Percentiles rank a stretch among this genome's conserved stretches.
phyloP scores from a whole-genome alignment of 2,329 filamentous ascomycete genomes.

The Daldinia eschscholtzii region DNA sequence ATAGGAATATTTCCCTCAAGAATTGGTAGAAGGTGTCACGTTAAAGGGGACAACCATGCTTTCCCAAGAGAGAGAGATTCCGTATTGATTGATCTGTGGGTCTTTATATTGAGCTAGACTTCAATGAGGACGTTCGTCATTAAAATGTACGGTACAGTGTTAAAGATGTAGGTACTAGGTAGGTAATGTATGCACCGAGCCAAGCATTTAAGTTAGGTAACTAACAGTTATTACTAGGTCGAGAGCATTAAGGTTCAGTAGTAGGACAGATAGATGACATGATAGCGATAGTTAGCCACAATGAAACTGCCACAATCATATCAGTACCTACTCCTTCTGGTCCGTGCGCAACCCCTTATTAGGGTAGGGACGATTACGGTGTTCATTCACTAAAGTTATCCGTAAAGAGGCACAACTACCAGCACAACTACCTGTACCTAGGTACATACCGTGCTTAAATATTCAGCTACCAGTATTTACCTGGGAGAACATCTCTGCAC shows the following conservation, averaged over 20 bases:
- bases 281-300: slow-evolving; percentile 38
- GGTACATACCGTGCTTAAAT: no score
- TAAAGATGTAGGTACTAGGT: slow-evolving; percentile 4
- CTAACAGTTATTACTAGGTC: background rate
- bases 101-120: slow-evolving; percentile 30
- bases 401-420: background rate
- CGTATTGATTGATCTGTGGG: slow-evolving; percentile 28
- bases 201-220: slow-evolving; percentile 16
- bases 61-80: slow-evolving; percentile 28
- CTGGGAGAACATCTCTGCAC: background rate
- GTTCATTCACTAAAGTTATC: background rate
- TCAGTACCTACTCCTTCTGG: slow-evolving; percentile 6
- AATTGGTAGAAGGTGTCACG: slow-evolving; percentile 40
- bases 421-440: no score
- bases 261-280: background rate
- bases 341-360: slow-evolving; percentile 21
- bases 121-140: slow-evolving; percentile 39
- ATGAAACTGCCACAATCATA: slow-evolving; percentile 31
- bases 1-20: slow-evolving; percentile 47
- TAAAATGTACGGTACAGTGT: slow-evolving; percentile 26
- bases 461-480: background rate
- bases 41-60: slow-evolving; percentile 44
- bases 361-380: background rate
- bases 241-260: background rate
- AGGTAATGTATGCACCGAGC: slow-evolving; percentile 22